Percentiles rank a stretch among this genome's conserved stretches.
Evolutionary conservation across 768 basidiomycete species (phyloP).

Genomic region (Tulasnella sp.): DNA sequence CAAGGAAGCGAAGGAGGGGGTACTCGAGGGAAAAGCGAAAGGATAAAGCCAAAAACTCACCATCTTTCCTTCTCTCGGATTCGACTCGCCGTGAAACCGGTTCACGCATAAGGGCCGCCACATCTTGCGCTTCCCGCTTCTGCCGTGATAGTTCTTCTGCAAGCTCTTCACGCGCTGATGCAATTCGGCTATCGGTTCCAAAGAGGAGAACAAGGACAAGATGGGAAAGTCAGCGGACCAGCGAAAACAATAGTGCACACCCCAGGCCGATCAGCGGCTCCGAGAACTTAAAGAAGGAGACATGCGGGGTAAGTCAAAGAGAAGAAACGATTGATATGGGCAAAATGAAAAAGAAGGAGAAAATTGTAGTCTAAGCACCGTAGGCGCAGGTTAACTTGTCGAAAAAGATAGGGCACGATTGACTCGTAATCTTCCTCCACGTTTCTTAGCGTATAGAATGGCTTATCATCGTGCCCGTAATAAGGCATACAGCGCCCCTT

Average conservation of each 20-base stretch:
- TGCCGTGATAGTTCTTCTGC: constrained; percentile 50
- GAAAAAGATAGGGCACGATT: background rate
- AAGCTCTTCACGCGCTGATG: background rate
- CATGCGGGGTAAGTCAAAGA: background rate
- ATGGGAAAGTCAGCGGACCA: background rate
- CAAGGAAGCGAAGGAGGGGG: background rate
- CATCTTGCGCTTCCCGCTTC: constrained; percentile 52
- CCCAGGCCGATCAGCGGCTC: background rate
- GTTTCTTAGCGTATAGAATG: background rate
- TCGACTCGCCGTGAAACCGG: constrained; percentile 51
- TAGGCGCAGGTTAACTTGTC: background rate
- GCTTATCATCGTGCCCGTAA: background rate
- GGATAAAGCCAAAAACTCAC: constrained; percentile 27
- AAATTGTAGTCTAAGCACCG: background rate
- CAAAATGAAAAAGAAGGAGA: background rate
- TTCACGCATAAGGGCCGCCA: constrained; percentile 51
- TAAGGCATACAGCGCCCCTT: background rate
- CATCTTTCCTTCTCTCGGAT: constrained; percentile 54
- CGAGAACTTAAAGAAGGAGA: background rate
- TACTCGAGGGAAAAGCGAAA: background rate
- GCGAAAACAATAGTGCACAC: background rate
- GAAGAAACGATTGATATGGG: too few relatives aligned
- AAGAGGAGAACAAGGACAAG: background rate
- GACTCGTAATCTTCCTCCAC: background rate
- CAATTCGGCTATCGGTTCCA: background rate